Base-by-base conservation (phyloP, 352 stramenopile genomes). In the Phytophthora citricola region DNA sequence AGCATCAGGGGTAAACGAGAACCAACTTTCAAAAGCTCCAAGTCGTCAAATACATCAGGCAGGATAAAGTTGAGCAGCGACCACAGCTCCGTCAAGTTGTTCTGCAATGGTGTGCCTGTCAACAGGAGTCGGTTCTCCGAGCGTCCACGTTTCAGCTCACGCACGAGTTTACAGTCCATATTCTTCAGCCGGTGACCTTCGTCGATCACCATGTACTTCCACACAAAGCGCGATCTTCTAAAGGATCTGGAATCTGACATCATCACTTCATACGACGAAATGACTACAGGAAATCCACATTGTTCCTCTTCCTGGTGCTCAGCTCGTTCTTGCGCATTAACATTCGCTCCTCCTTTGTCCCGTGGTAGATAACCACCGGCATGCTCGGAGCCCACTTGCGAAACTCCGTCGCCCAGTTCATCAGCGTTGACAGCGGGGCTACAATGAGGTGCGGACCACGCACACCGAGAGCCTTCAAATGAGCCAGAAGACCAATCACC, bases 121-220 rank as follows among this genome's bases (percentile, higher is more conserved):
- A 99, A 74, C 27, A 99, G 77, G 40, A 99, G 73, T 20, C 96
- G 85, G 72, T 98, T 99, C 68, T 97, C 89, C 15, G 95, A 95
- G 5, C 84, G 79, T 55, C 97, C 85, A 26, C 85, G 79, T 66
- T 99, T 99, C 20, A 99, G 85, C 71, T 98, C 94, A 34, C 83
- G 84, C 58, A 99, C 88, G 32, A 99, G 83, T 52, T 90, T 90
- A 78, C 96, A 99, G 63, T 98, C 89, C 82, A 98, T 95, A 72
- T 99, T 99, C 67, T 99, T 99, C 7, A 99, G 79, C 15, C 97
- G 87, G 63, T 99, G 97, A 31, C 96, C 97, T 68, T 99, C 97
- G 77, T 99, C 97, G 29, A 99, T 95, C 65, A 99, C 92, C 17
- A 99, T 85, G 74, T 98, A 99, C 66, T 98, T 98, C 85, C 86